Evolutionary conservation across 257 asterid genomes (phyloP).

Genomic region (Datura wrightii): DNA sequence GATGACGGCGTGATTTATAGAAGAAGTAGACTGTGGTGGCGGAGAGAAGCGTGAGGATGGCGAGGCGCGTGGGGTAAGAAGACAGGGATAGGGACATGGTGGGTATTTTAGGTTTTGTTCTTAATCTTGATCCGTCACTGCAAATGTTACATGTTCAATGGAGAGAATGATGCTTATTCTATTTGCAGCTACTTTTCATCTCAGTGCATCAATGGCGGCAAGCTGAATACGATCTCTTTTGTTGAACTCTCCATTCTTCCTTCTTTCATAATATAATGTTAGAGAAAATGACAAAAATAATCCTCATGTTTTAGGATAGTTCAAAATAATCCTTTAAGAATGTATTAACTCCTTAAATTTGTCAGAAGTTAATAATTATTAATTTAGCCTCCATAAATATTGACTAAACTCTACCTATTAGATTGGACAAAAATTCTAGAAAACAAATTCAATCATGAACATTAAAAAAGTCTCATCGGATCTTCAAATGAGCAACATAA

Average conservation of each 20-base stretch:
- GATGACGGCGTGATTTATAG: conserved; percentile 83
- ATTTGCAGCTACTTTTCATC: not conserved
- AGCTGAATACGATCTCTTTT: not conserved
- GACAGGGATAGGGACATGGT: conserved; percentile 62
- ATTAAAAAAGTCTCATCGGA: no score
- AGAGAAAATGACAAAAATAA: not conserved
- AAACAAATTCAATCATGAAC: no score
- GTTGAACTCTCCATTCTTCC: not conserved
- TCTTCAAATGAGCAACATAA: no score
- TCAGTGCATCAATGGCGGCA: conserved; percentile 21
- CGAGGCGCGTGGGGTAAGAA: conserved; percentile 55
- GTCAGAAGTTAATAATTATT: no score
- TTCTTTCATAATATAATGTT: not conserved
- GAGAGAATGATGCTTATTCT: no score
- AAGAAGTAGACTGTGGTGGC: conserved; percentile 76
- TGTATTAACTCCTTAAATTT: no score
- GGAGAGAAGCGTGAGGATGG: conserved; percentile 76
- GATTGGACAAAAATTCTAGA: no score
- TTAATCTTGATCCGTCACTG: not conserved
- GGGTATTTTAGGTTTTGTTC: conserved; percentile 25
- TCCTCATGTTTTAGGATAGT: not conserved
- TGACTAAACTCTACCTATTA: no score
- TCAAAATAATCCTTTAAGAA: no score
- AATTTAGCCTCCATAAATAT: no score
- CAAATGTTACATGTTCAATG: not conserved